Evolutionary conservation across 1,284 basidiomycete species (phyloP), one percentile per base, ranked within the genome.

Genomic region (Boletus sp.): DNA sequence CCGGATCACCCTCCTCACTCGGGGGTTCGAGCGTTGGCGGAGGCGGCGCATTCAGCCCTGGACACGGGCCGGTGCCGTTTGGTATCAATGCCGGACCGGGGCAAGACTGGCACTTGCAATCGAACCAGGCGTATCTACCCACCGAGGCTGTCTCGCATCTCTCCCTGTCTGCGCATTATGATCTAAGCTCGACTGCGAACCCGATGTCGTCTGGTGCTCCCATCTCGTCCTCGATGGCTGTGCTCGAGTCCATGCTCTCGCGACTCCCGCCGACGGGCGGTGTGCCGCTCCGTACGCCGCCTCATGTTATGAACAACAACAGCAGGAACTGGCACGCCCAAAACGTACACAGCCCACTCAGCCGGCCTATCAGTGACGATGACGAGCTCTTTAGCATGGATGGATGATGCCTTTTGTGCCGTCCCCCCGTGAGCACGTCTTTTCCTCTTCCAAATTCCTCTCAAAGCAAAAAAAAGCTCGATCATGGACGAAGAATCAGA

Each of bases 301-400:
- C 73, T 37, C 73, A 80, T 51, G 68, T 72, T 20, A 71, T 67
- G 44, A 74, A 70, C 27, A 45, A 7, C 16, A 80, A 72, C 49
- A 76, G 76, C 53, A 75, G 80, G 57, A 74, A 73, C 55, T 77
- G 71, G 68, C 69, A 70, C 33, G 49, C 63, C 20, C 73, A 70
- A 57, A 77, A 77, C 24, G 71, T 76, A 31, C 65, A 78, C 56
- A 84, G 84, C 63, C 84, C 85, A 53, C 70, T 86, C 58, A 84
- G 83, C 64, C 76, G 81, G 55, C 84, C 85, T 7, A 83, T 79
- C 24, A 78, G 76, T 33, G 83, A 83, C 62, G 83, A 88, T 61
- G 86, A 88, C 65, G 84, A 85, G 63, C 71, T 89, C 65, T 89
- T 89, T 68, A 78, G 77, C 64, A 85, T 89, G 84, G 86, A 89